Base-by-base conservation (phyloP, 1,284 basidiomycete species). In the Peniophora sp. region DNA sequence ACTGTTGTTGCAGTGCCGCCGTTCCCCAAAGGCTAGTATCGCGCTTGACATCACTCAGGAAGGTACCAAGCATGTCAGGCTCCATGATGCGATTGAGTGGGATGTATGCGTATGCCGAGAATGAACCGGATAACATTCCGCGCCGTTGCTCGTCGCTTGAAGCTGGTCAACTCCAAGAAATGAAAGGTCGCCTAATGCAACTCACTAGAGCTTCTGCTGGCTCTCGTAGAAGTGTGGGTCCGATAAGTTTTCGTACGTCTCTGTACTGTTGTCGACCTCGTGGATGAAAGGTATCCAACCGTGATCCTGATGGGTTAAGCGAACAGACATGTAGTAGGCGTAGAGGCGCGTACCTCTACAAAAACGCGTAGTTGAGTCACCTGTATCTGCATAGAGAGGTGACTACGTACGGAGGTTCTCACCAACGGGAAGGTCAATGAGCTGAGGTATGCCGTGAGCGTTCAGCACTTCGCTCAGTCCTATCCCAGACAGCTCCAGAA, bases 401-500 rank as follows among this genome's bases (percentile, higher is more conserved):
- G n/a, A n/a, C n/a, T n/a, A n/a, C 50, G 11, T 23, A 51, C 50
- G 50, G 20, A 51, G 37, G 15, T 43, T 43, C 24, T 51, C 50
- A 2, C 50, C 50, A 1, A 51, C 47, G 20, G 49, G 49, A 8
- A 51, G 50, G 24, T 51, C 41, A 18, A 51, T 14, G 14, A 51
- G 12, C 14, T 47, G 45, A 15, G 39, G 14, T 23, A 51, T 48
- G 27, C 39, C 39, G 14, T 42, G 27, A 11, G 35, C 34, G n/a
- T 47, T 22, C 20, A 51, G 24, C 9, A 48, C 27, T 2, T 22
- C 17, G 17, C 12, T 17, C 37, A 15, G 22, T 5, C 50, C 50
- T n/a, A 51, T 48, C 47, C 50, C 50, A 5, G 50, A 51, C 2
- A 51, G 47, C 24, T 51, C 47, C 10, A 51, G 50, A 9, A 51